A percentile compares a stretch with the other conserved stretches of the same genome.
Conservation (phyloP, 305 asterid genomes). For the Solanum hybrid region DNA sequence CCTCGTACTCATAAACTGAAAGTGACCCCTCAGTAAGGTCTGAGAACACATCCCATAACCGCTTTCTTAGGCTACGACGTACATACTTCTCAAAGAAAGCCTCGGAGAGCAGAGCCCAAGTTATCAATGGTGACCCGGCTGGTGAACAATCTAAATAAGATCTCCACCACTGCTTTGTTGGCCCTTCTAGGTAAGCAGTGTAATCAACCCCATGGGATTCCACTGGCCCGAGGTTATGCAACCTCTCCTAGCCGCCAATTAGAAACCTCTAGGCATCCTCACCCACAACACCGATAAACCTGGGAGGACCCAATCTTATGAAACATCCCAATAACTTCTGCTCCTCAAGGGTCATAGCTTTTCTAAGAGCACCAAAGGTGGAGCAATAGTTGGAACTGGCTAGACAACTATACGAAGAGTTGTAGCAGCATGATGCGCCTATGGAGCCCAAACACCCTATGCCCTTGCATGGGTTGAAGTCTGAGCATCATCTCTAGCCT, state of each 20-base stretch:
- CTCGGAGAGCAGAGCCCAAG: neutral
- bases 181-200: neutral
- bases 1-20: neutral
- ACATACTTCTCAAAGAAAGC: neutral
- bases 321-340: neutral
- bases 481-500: neutral
- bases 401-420: too few species aligned
- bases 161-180: neutral
- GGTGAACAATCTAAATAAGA: neutral
- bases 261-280: neutral
- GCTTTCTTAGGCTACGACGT: neutral
- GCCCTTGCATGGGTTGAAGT: neutral
- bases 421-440: neutral
- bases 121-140: neutral
- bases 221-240: neutral
- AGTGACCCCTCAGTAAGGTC: neutral
- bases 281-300: neutral
- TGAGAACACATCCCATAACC: neutral
- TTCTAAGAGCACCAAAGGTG: neutral
- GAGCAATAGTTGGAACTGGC: too few species aligned
- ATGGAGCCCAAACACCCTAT: neutral
- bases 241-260: too few species aligned
- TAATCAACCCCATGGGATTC: neutral
- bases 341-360: too few species aligned
- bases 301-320: neutral